Evolutionary conservation across 73 alveolate species (phyloP).

Genomic region (Paramecium tetraurelia): DNA sequence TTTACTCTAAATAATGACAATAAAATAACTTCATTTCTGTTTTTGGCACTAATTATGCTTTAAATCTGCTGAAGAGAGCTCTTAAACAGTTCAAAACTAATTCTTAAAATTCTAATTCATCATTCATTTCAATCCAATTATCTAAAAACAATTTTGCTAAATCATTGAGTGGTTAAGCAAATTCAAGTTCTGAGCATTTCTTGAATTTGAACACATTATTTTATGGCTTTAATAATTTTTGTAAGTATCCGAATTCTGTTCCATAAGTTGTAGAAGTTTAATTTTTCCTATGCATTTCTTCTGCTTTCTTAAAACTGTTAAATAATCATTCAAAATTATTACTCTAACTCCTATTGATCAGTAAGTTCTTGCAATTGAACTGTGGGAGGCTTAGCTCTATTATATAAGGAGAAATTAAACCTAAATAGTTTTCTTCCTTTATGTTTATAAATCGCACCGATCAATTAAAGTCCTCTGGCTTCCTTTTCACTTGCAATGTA

Average conservation of each 20-base stretch:
- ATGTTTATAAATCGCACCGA: conserved; percentile 57
- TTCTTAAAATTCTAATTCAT: conserved; percentile 58
- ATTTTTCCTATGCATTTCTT: conserved; percentile 58
- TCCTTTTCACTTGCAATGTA: conserved; percentile 57
- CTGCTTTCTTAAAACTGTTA: conserved; percentile 57
- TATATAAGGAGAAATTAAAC: background rate
- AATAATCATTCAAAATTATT: background rate
- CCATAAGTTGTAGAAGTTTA: conserved; percentile 51
- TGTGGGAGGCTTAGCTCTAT: conserved; percentile 61
- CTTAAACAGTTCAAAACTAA: conserved; percentile 49
- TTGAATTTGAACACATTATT: conserved; percentile 58
- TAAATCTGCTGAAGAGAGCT: conserved; percentile 38
- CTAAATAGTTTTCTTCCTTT: conserved; percentile 51
- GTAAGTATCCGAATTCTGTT: conserved; percentile 52
- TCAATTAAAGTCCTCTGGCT: conserved; percentile 51
- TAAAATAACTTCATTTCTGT: conserved; percentile 54
- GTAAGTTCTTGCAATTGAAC: conserved; percentile 43
- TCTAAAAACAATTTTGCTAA: conserved; percentile 54
- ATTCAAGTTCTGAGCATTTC: conserved; percentile 53
- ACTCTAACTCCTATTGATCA: conserved; percentile 56
- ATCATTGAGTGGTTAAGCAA: conserved; percentile 52
- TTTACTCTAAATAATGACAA: background rate
- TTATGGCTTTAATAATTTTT: conserved; percentile 41
- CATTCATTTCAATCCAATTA: conserved; percentile 62
- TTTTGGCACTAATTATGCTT: conserved; percentile 57